Percentiles rank a stretch among this genome's conserved stretches.
phyloP scores from a whole-genome alignment of 345 rosid species.

The Erodium maritimum region DNA sequence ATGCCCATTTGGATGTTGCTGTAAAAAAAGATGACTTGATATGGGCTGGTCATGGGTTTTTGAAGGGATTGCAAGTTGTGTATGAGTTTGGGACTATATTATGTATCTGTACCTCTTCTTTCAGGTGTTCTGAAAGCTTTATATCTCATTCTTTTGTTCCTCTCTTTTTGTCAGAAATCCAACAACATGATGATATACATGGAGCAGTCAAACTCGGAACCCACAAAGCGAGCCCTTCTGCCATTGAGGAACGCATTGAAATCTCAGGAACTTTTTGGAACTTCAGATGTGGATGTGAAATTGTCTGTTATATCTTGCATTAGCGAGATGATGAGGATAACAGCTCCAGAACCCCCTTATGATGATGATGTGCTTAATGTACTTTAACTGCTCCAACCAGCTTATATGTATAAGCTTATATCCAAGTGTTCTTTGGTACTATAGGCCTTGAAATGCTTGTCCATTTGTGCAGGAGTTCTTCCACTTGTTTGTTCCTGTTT shows the following conservation, averaged over 20 bases:
- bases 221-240: constrained; percentile 64
- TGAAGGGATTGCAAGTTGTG: no score
- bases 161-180: background rate
- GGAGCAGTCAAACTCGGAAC: constrained; percentile 66
- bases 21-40: no score
- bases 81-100: no score
- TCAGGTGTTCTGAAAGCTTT: no score
- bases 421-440: background rate
- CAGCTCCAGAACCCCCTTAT: constrained; percentile 97
- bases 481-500: constrained; percentile 77
- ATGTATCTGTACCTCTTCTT: no score
- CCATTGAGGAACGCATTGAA: constrained; percentile 65
- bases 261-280: constrained; percentile 44
- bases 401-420: background rate
- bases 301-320: constrained; percentile 91
- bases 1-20: no score
- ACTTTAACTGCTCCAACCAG: background rate
- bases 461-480: constrained; percentile 57
- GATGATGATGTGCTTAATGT: constrained; percentile 91
- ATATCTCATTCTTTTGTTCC: background rate
- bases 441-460: background rate
- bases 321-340: constrained; percentile 94
- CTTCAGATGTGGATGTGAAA: constrained; percentile 60
- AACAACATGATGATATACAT: constrained; percentile 5
- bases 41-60: no score